Base-by-base conservation (phyloP, 352 stramenopile genomes). In the Phytophthora ohioensis region DNA sequence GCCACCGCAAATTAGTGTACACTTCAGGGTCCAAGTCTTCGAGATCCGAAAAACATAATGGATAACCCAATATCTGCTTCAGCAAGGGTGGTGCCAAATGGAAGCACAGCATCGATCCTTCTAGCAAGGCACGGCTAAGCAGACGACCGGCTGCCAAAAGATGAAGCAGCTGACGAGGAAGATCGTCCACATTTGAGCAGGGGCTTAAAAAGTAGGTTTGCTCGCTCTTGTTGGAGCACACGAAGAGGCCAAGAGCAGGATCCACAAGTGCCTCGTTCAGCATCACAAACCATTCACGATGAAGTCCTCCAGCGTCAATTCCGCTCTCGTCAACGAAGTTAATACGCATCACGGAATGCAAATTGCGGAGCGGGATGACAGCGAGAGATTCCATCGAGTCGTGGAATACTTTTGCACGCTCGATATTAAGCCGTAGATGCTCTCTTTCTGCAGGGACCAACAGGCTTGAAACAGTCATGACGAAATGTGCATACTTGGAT, bases 11-110 rank as follows among this genome's bases (percentile, higher is more conserved):
- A 45, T 73, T 88, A 12, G n/a, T 48, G 43, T 81, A 75, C 27
- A 75, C 54, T 43, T 79, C 69, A 11, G 65, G 64, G 35, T 84
- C 77, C 4, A 79, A 52, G 43, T 80, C 48, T 79, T 97, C 85
- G 7, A 98, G 66, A 68, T 99, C 93, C 17, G 82, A 82, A 53
- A 98, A 94, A 36, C 80, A 90, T 15, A 98, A 73, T 3, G 96
- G 95, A 71, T 94, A 96, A 27, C 91, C 93, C 6, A 98, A 73
- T 4, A 99, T 85, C 65, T 98, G 85, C 73, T 98, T 99, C 70
- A 98, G 97, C 54, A 99, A 71, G 27, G 96, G 88, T 5, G 91
- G 80, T 9, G 93, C 91, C 64, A 99, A 86, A 65, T 98, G 95
- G 34, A 93, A 91, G 43, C 82, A 75, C 0, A 98, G 81, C 36